Conservation (phyloP, 2,329 filamentous ascomycete species). For the Trichoderma citrinoviride region DNA sequence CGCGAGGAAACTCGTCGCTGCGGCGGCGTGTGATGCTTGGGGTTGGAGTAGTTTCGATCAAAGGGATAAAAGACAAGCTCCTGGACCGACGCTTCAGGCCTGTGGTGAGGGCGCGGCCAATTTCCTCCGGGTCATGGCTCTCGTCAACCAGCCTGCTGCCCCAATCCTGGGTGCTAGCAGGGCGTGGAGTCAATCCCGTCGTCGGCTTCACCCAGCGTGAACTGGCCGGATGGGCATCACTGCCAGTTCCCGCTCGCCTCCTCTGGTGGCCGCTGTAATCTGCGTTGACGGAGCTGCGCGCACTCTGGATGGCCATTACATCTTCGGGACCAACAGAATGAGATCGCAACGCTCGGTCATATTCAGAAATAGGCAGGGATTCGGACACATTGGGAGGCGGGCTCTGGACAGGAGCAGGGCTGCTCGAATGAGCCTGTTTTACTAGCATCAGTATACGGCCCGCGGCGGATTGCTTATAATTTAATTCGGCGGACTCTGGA, state of each 20-base stretch:
- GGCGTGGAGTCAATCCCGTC: constrained; percentile 57
- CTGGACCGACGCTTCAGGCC: constrained; percentile 55
- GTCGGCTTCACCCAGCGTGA: constrained; percentile 43
- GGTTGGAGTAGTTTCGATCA: constrained; percentile 28
- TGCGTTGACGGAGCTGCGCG: constrained; percentile 51
- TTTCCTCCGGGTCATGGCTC: constrained; percentile 50
- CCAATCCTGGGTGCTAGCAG: constrained; percentile 58
- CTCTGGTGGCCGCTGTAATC: constrained; percentile 34
- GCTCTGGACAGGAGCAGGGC: constrained; percentile 37
- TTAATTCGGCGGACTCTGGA: not conserved
- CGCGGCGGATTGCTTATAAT: too few species aligned
- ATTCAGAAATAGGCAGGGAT: constrained; percentile 60
- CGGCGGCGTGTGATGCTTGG: constrained; percentile 45
- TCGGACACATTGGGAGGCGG: constrained; percentile 52
- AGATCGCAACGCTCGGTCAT: constrained; percentile 58
- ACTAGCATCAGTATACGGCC: constrained; percentile 20
- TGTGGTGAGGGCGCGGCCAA: constrained; percentile 59
- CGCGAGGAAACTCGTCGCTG: constrained; percentile 59
- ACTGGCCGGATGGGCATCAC: constrained; percentile 23
- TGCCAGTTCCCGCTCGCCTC: constrained; percentile 12
- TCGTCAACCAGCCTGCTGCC: constrained; percentile 40
- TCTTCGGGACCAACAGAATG: constrained; percentile 59
- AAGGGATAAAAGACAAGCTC: constrained; percentile 54
- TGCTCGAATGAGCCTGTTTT: constrained; percentile 36
- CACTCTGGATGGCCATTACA: constrained; percentile 51